These are phyloP conservation scores for Populus pruinosa DNA, from an alignment of 345 rosid species.

Conservation along the genomic window DNA sequence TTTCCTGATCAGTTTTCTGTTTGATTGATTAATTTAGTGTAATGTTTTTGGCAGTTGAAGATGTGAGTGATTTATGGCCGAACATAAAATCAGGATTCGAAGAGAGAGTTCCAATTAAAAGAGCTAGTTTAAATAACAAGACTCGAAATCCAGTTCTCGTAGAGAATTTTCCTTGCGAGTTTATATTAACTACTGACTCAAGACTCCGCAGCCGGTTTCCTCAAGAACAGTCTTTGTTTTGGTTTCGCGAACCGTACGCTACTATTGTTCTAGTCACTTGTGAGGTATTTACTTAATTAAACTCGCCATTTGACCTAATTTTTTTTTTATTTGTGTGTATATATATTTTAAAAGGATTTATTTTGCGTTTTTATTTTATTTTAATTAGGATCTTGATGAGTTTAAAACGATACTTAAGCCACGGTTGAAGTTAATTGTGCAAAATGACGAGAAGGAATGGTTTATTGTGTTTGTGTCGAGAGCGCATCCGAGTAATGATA, in stretches of 20 bases:
- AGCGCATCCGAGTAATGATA: constrained; percentile 90
- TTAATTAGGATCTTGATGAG: constrained; percentile 85
- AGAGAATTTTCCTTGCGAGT: constrained; percentile 79
- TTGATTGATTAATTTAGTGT: neutral
- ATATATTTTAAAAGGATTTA: neutral
- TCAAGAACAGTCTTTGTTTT: constrained; percentile 74
- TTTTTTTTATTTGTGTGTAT: neutral
- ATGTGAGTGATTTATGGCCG: constrained; percentile 95
- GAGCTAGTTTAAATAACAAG: constrained; percentile 78
- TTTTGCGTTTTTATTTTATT: neutral
- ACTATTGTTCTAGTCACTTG: constrained; percentile 88
- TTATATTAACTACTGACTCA: constrained; percentile 79
- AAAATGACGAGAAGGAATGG: constrained; percentile 94
- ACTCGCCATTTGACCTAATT: neutral
- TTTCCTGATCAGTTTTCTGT: neutral
- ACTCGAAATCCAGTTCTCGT: constrained; percentile 75
- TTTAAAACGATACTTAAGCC: constrained; percentile 92
- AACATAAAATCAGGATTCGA: constrained; percentile 65
- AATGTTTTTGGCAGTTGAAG: constrained; percentile 58
- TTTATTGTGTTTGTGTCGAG: constrained; percentile 89
- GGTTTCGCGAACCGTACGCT: constrained; percentile 95
- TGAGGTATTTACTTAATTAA: constrained; percentile 52
- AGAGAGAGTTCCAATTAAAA: constrained; percentile 62
- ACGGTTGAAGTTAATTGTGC: constrained; percentile 79
- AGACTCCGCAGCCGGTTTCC: constrained; percentile 93